These are phyloP conservation scores for Fusarium heterosporum DNA, from an alignment of 2,329 filamentous ascomycete species.

Conservation along the genomic window DNA sequence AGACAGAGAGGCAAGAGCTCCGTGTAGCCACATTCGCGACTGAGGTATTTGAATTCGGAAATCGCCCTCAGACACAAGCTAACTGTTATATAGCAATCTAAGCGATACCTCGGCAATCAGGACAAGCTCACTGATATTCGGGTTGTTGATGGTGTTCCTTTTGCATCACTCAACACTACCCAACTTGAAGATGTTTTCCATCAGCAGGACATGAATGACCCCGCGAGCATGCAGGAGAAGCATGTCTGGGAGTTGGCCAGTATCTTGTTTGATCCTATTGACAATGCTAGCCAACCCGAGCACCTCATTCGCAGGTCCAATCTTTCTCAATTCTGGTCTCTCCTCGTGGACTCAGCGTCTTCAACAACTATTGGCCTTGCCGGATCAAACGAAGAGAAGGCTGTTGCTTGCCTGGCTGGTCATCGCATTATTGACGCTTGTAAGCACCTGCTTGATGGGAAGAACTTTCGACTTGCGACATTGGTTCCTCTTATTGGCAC, in stretches of 20 bases:
- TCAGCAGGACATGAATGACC: conserved; percentile 55
- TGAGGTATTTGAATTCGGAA: conserved; percentile 55
- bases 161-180: conserved; percentile 59
- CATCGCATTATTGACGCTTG: conserved; percentile 87
- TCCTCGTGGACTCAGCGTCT: conserved; percentile 71
- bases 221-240: conserved; percentile 71
- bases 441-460: conserved; percentile 78
- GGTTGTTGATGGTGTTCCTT: conserved; percentile 69
- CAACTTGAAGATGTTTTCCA: conserved; percentile 56
- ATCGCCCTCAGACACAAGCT: conserved; percentile 1
- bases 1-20: conserved; percentile 73
- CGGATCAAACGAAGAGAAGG: conserved; percentile 80
- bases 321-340: conserved; percentile 75
- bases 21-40: conserved; percentile 72
- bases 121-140: conserved; percentile 66
- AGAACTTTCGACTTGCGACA: conserved; percentile 86
- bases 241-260: conserved; percentile 87
- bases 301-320: conserved; percentile 67
- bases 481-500: conserved; percentile 85
- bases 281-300: conserved; percentile 54
- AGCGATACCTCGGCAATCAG: conserved; percentile 66
- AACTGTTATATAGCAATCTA: conserved; percentile 60
- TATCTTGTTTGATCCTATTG: conserved; percentile 83
- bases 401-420: conserved; percentile 81
- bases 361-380: conserved; percentile 68